Evolutionary conservation across 805 yeast genomes (phyloP).

Genomic region (Ogataea allantospora): DNA sequence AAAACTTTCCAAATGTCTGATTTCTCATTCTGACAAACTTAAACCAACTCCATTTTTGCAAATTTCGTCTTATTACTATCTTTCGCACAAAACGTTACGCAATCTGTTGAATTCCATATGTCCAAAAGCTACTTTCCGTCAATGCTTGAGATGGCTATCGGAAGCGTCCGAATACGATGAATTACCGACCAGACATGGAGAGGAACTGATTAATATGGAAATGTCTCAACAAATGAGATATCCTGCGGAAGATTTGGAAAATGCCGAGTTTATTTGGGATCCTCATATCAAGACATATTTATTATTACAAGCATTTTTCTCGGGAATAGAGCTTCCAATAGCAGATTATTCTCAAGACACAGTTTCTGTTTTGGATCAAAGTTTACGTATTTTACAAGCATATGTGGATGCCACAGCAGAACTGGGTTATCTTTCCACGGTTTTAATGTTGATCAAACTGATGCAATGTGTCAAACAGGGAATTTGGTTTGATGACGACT

Average conservation of each 20-base stretch:
- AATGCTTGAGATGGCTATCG: conserved; percentile 59
- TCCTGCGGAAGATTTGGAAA: conserved; percentile 52
- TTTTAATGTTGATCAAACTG: conserved; percentile 56
- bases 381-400: conserved; percentile 91
- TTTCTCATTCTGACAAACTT: conserved; percentile 46
- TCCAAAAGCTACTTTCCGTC: conserved; percentile 49
- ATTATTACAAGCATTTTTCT: conserved; percentile 69
- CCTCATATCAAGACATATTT: conserved; percentile 80
- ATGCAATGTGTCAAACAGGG: conserved; percentile 91
- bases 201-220: conserved; percentile 81
- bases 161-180: conserved; percentile 79
- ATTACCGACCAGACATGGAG: conserved; percentile 88
- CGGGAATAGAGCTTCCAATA: conserved; percentile 77
- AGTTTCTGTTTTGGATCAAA: conserved; percentile 87
- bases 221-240: conserved; percentile 73
- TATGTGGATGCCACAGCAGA: conserved; percentile 88
- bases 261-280: conserved; percentile 73
- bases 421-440: conserved; percentile 65
- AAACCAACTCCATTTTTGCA: conserved; percentile 77
- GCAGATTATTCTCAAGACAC: conserved; percentile 96
- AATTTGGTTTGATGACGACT: conserved; percentile 79
- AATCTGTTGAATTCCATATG: conserved; percentile 55
- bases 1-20: conserved; percentile 69
- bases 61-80: conserved; percentile 87
- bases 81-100: conserved; percentile 86